Evolutionary conservation across 2,329 filamentous ascomycete genomes (phyloP), one percentile per base, ranked within the genome.

Genomic region (Macrophomina tecta): DNA sequence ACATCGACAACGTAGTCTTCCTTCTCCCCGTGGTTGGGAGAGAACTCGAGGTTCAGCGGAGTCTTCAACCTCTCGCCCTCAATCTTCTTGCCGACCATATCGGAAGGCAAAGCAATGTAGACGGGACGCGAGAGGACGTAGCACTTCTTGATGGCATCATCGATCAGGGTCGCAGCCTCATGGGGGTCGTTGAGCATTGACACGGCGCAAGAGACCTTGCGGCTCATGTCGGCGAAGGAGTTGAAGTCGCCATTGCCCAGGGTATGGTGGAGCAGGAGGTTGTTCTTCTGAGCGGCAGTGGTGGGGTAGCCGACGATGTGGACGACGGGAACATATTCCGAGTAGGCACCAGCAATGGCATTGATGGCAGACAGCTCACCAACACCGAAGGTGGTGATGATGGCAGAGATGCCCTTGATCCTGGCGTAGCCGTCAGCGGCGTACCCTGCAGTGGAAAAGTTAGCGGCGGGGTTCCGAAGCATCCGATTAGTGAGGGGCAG

Each of bases 1-100:
- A 93, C 88, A 45, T 92, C 87, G 9, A 96, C 91, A n/a, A 94
- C 91, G 68, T 94, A 93, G 69, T 92, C 85, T 78, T 96, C 93
- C 68, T 87, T 88, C 69, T 90, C 91, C 0, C 82, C 73, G 30
- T 94, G 87, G 73, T 94, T 95, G 18, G 76, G 69, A 1, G 88
- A 86, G 66, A 88, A 85, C 1, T 82, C 77, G 1, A 94, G 80
- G 73, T 93, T 86, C 68, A 97, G 87, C 0, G 88, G 88, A 0
- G 83, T 89, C n/a, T 89, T 85, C 12, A 97, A 84, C 7, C 89
- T 83, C 55, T 86, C 84, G 42, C 91, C 92, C 75, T 94, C 90
- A 30, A 97, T 82, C 79, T 94, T 91, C 76, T 88, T 86, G 71
- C 88, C 82, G 9, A 91, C 88, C 84, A 95, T 91, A 75, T 97